phyloP scores from a whole-genome alignment of 2,329 filamentous ascomycete species.

The Teratosphaeriaceae sp. region DNA sequence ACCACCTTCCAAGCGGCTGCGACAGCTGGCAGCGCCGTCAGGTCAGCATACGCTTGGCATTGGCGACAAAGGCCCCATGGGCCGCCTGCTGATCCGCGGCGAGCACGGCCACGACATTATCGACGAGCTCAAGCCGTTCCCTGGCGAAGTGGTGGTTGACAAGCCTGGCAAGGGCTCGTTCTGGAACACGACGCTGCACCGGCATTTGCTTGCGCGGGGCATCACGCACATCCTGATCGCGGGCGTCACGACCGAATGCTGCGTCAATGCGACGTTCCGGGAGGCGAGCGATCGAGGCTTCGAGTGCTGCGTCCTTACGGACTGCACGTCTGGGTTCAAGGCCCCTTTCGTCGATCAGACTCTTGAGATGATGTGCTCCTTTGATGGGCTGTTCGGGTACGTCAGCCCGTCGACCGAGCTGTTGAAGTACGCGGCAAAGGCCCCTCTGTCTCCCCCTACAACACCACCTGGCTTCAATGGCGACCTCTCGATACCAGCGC shows the following conservation, averaged over 20 bases:
- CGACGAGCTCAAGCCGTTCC: constrained; percentile 45
- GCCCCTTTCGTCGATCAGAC: constrained; percentile 40
- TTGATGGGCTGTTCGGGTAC: constrained; percentile 48
- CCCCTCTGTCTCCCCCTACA: constrained; percentile 29
- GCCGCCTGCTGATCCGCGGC: constrained; percentile 47
- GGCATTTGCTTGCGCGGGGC: constrained; percentile 46
- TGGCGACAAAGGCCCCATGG: constrained; percentile 48
- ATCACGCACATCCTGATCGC: constrained; percentile 53
- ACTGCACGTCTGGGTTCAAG: constrained; percentile 46
- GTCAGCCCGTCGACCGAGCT: constrained; percentile 38
- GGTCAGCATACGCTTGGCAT: constrained; percentile 43
- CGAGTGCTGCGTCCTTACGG: constrained; percentile 48
- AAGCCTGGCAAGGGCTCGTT: constrained; percentile 55
- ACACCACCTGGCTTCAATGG: constrained; percentile 36
- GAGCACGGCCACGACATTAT: constrained; percentile 52
- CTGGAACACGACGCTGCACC: constrained; percentile 50
- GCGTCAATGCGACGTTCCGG: constrained; percentile 49
- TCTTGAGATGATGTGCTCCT: constrained; percentile 46
- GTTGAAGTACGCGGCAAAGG: constrained; percentile 27
- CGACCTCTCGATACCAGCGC: constrained; percentile 37
- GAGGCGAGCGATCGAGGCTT: constrained; percentile 57
- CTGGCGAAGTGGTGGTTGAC: constrained; percentile 50
- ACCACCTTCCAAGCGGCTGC: constrained; percentile 44
- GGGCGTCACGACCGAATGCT: constrained; percentile 55
- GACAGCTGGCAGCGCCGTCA: constrained; percentile 43